Evolutionary conservation across 108 stramenopile species (phyloP).

Genomic region (Skeletonema potamos): DNA sequence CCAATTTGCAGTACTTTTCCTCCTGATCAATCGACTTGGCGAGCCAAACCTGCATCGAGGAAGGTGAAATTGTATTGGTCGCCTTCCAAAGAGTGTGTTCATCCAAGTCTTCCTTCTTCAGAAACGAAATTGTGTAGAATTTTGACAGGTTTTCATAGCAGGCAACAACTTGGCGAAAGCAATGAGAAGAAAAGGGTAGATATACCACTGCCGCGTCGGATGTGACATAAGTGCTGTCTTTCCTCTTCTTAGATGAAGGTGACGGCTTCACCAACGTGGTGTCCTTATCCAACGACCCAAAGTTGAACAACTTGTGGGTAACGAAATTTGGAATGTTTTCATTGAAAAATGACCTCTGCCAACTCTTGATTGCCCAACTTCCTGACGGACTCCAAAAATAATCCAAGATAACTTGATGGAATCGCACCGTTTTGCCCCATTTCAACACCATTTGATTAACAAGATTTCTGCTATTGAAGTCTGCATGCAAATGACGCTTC

Average conservation of each 20-base stretch:
- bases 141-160: constrained; percentile 41
- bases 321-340: constrained; percentile 65
- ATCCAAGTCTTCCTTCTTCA: constrained; percentile 55
- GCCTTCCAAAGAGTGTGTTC: constrained; percentile 76
- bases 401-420: constrained; percentile 72
- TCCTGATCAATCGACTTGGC: constrained; percentile 74
- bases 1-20: constrained; percentile 78
- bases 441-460: constrained; percentile 33
- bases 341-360: constrained; percentile 67
- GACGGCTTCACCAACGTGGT: constrained; percentile 10
- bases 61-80: constrained; percentile 65
- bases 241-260: neutral
- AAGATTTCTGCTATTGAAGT: constrained; percentile 66
- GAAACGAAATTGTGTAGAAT: constrained; percentile 71
- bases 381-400: constrained; percentile 84
- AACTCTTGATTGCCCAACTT: constrained; percentile 52
- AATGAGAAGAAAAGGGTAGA: constrained; percentile 79
- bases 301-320: constrained; percentile 51
- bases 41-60: constrained; percentile 63
- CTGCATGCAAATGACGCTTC: constrained; percentile 61
- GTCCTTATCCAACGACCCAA: constrained; percentile 35
- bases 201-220: constrained; percentile 59
- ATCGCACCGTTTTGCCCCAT: constrained; percentile 53
- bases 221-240: constrained; percentile 13
- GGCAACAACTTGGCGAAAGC: constrained; percentile 62